These are phyloP conservation scores for Pontederia paniculata DNA, from an alignment of 176 grass and related monocot genomes.

Conservation along the genomic window DNA sequence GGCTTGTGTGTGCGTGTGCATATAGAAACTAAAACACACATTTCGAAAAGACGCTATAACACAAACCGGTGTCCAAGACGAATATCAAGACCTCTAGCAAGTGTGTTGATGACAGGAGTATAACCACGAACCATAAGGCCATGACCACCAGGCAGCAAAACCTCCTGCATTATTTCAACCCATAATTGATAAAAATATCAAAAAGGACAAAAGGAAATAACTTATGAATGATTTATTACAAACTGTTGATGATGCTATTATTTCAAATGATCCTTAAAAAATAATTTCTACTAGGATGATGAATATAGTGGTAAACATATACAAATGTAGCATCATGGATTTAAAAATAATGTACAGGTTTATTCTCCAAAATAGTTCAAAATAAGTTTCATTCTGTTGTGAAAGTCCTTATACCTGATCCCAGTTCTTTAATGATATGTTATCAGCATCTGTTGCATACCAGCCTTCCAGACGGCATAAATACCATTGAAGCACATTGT, in stretches of 20 bases:
- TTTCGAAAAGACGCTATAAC: background rate
- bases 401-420: constrained; percentile 41
- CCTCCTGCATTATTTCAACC: constrained; percentile 49
- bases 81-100: constrained; percentile 93
- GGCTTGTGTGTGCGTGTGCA: background rate
- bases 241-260: no score
- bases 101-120: constrained; percentile 85
- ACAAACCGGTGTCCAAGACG: constrained; percentile 63
- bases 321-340: no score
- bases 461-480: constrained; percentile 97
- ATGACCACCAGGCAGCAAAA: constrained; percentile 90
- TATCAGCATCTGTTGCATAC: constrained; percentile 91
- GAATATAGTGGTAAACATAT: background rate
- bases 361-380: constrained; percentile 9
- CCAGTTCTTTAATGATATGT: constrained; percentile 77
- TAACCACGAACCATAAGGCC: constrained; percentile 98
- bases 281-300: background rate
- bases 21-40: no score
- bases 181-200: constrained; percentile 17
- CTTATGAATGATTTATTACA: no score
- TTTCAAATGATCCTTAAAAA: background rate
- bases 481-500: constrained; percentile 94
- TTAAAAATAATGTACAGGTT: no score
- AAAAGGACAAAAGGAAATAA: background rate
- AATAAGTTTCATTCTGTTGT: background rate